Conservation (phyloP, 352 stramenopile species). For the Phytophthora idaei region DNA sequence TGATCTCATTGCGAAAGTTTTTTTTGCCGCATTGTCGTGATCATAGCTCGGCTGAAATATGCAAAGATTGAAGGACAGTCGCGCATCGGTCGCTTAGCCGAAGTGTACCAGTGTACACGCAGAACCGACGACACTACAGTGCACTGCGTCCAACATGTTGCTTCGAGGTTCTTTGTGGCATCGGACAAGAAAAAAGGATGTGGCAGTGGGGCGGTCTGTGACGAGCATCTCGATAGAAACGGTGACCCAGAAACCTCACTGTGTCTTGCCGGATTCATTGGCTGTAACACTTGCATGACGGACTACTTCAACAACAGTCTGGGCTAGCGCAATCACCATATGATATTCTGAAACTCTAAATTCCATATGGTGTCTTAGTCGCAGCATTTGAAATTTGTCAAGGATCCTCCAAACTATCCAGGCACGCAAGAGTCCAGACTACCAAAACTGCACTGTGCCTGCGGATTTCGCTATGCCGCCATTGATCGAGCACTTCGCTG, state of each 20-base stretch:
- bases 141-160: background rate
- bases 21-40: slow-evolving; percentile 1
- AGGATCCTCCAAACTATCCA: slow-evolving; percentile 7
- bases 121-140: background rate
- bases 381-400: slow-evolving; percentile 13
- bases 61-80: slow-evolving; percentile 1
- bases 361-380: slow-evolving; percentile 18
- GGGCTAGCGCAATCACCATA: slow-evolving; percentile 19
- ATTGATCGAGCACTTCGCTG: slow-evolving; percentile 2
- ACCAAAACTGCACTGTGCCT: slow-evolving; percentile 19
- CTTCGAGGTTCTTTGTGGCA: background rate
- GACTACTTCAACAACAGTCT: slow-evolving; percentile 36
- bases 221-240: slow-evolving; percentile 3
- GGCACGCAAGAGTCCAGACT: slow-evolving; percentile 20
- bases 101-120: slow-evolving; percentile 1
- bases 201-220: slow-evolving; percentile 1
- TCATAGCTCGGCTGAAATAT: slow-evolving; percentile 1
- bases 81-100: slow-evolving; percentile 5
- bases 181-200: slow-evolving; percentile 17
- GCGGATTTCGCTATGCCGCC: slow-evolving; percentile 16
- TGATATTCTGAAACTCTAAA: slow-evolving; percentile 11
- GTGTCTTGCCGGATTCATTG: slow-evolving; percentile 33
- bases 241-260: slow-evolving; percentile 5
- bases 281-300: slow-evolving; percentile 14
- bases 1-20: background rate